Conservation (phyloP, 768 basidiomycete genomes). For the Mycena amicta region DNA sequence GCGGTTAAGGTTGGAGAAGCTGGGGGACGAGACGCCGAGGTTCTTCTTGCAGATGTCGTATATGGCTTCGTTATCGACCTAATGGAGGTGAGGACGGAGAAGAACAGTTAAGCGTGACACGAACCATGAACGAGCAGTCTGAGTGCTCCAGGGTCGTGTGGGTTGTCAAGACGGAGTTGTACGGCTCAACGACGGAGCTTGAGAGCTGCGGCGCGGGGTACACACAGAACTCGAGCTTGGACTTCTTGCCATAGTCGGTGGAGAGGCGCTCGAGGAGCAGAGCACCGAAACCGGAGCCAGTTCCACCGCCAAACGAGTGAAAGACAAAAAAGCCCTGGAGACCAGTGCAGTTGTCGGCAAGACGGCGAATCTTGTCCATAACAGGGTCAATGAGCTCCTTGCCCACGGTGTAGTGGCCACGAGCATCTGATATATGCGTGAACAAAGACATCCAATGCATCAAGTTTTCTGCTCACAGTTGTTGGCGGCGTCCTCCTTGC, state of each 20-base stretch:
- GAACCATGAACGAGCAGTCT: constrained; percentile 98
- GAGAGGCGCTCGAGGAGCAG: constrained; percentile 94
- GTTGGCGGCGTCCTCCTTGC: constrained; percentile 99
- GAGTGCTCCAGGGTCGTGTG: constrained; percentile 99
- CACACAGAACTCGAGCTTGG: constrained; percentile 96
- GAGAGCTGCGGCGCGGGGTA: constrained; percentile 93
- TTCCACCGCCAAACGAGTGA: constrained; percentile 99
- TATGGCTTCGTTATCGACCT: constrained; percentile 91
- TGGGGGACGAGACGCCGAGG: constrained; percentile 79
- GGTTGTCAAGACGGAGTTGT: constrained; percentile 95
- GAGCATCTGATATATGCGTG: constrained; percentile 71
- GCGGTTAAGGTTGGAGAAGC: constrained; percentile 92
- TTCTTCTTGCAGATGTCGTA: constrained; percentile 99
- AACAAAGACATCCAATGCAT: neutral
- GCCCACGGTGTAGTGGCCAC: constrained; percentile 97
- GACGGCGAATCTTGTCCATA: constrained; percentile 92
- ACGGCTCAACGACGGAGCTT: constrained; percentile 96
- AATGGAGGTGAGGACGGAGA: constrained; percentile 5
- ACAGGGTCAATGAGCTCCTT: constrained; percentile 97
- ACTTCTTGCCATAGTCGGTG: constrained; percentile 98
- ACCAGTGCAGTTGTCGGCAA: constrained; percentile 95
- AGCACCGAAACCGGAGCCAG: constrained; percentile 97
- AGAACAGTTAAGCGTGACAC: constrained; percentile 3
- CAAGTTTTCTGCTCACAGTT: constrained; percentile 67
- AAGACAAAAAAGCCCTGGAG: constrained; percentile 99